Evolutionary conservation across 169 alveolate species (phyloP).

Genomic region (Plasmodium gonderi): DNA sequence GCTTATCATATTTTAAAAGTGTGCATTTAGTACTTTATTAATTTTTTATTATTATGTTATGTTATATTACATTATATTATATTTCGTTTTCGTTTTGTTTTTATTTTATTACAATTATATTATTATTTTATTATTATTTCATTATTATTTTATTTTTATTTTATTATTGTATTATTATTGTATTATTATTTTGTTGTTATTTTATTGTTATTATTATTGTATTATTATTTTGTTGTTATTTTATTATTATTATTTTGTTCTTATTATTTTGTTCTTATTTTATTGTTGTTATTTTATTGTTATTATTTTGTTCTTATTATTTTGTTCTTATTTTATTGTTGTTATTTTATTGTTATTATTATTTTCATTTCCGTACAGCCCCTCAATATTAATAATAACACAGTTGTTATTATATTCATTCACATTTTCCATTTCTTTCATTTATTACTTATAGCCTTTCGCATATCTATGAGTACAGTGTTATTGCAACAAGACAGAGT

Average conservation of each 20-base stretch:
- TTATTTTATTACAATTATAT: no score
- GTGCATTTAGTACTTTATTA: not conserved
- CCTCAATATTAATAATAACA: not conserved
- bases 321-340: not conserved
- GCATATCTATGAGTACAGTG: constrained; percentile 17
- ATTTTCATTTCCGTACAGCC: not conserved
- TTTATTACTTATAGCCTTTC: constrained; percentile 49
- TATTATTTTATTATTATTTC: no score
- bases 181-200: not conserved
- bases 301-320: no score
- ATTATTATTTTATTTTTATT: not conserved
- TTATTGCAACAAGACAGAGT: not conserved
- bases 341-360: not conserved
- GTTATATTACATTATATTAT: no score
- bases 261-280: no score
- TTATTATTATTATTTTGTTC: not conserved
- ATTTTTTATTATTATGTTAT: not conserved
- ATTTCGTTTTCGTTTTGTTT: no score
- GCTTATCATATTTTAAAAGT: not conserved
- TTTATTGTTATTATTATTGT: not conserved
- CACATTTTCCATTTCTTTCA: not conserved
- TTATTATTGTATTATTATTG: no score
- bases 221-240: not conserved
- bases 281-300: no score
- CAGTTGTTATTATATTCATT: not conserved